A percentile compares a stretch with the other conserved stretches of the same genome.
Evolutionary conservation across 805 yeast species (phyloP).

Genomic region (Hanseniaspora osmophila): DNA sequence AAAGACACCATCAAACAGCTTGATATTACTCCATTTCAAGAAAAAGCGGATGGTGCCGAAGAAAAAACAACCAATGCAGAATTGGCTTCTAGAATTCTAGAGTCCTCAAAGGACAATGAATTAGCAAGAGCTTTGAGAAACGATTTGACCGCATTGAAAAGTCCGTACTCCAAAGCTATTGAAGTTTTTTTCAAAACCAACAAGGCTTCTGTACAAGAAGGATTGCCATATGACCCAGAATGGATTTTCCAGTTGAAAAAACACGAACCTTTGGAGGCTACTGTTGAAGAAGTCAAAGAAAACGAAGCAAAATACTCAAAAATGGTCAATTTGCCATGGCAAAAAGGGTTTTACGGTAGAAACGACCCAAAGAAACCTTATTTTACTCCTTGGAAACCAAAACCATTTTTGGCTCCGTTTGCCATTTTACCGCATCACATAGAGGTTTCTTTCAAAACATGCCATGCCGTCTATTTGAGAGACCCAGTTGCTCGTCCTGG

Average conservation of each 20-base stretch:
- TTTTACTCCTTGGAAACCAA: constrained; percentile 94
- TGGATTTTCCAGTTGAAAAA: constrained; percentile 36
- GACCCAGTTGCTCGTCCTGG: constrained; percentile 97
- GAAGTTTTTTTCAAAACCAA: constrained; percentile 14
- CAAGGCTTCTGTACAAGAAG: constrained; percentile 10
- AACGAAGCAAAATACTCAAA: constrained; percentile 33
- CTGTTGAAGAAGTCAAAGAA: constrained; percentile 26
- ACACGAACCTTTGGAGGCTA: constrained; percentile 22
- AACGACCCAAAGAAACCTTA: constrained; percentile 62
- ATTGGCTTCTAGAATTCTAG: not conserved
- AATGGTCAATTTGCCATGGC: constrained; percentile 64
- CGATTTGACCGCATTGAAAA: constrained; percentile 14
- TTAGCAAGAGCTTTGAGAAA: constrained; percentile 16
- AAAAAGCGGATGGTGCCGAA: constrained; percentile 5
- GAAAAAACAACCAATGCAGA: constrained; percentile 9
- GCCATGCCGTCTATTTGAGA: constrained; percentile 92
- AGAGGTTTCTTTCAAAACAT: constrained; percentile 78
- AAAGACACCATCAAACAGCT: constrained; percentile 13
- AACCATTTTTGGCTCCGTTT: constrained; percentile 85
- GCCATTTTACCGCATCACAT: constrained; percentile 86
- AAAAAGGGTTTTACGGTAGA: constrained; percentile 66
- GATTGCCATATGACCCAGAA: constrained; percentile 28
- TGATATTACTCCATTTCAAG: constrained; percentile 9
- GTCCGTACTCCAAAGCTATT: constrained; percentile 19
- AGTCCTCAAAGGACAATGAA: constrained; percentile 16